Conservation (phyloP, 2,329 filamentous ascomycete species). For the Aspergillus pseudotamarii region DNA sequence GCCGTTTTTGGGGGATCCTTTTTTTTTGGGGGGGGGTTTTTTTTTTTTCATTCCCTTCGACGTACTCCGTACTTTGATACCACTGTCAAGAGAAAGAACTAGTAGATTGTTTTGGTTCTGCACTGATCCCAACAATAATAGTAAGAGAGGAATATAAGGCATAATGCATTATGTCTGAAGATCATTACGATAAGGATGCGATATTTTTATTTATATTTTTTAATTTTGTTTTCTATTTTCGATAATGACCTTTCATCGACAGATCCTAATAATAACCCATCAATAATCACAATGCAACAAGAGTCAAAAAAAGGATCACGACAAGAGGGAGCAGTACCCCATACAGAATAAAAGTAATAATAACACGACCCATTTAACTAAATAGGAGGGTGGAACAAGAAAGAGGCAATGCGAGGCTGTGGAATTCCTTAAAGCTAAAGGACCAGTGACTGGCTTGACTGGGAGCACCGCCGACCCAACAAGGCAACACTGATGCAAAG, state of each 20-base stretch:
- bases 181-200: not conserved
- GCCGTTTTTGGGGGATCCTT: not conserved
- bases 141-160: not conserved
- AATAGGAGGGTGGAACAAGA: conserved; percentile 1
- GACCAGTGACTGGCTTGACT: conserved; percentile 3
- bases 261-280: not conserved
- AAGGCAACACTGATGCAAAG: conserved; percentile 16
- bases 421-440: conserved; percentile 3
- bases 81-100: not conserved
- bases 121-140: not conserved
- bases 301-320: not conserved
- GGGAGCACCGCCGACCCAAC: not conserved
- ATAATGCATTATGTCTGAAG: not conserved
- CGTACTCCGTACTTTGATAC: not conserved
- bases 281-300: conserved; percentile 1
- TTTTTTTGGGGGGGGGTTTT: no score
- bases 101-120: not conserved
- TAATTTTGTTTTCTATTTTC: not conserved
- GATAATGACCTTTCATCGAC: not conserved
- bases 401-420: conserved; percentile 3
- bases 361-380: conserved; percentile 1
- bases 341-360: not conserved
- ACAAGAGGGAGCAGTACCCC: not conserved
- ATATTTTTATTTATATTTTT: not conserved
- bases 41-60: not conserved